Conservation (phyloP, 768 basidiomycete genomes). For the Lenzites betulinus region DNA sequence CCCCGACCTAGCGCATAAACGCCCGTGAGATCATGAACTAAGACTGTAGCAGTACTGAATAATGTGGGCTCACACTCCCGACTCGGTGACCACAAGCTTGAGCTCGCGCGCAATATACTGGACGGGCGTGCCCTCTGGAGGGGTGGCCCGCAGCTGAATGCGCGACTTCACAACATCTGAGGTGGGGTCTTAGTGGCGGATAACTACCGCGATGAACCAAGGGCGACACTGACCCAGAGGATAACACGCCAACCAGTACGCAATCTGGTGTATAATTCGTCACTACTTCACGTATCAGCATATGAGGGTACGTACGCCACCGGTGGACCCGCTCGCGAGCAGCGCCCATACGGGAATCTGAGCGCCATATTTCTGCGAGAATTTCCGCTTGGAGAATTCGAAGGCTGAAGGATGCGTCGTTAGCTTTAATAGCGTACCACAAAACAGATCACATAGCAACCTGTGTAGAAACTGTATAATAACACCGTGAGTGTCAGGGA, state of each 20-base stretch:
- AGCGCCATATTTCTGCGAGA: slow-evolving; percentile 61
- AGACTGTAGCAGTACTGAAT: no score
- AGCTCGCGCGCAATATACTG: slow-evolving; percentile 78
- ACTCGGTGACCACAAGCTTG: slow-evolving; percentile 64
- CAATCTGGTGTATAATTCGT: slow-evolving; percentile 48
- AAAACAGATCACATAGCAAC: no score
- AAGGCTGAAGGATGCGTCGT: slow-evolving; percentile 53
- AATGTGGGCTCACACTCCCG: slow-evolving; percentile 60
- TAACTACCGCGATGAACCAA: not conserved
- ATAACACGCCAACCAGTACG: slow-evolving; percentile 94
- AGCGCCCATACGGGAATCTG: slow-evolving; percentile 84
- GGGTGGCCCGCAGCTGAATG: slow-evolving; percentile 74
- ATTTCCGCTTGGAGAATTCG: slow-evolving; percentile 85
- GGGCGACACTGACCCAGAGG: slow-evolving; percentile 59
- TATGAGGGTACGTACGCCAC: slow-evolving; percentile 57
- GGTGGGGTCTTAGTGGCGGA: not conserved
- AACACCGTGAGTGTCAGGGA: not conserved
- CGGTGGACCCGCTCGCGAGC: slow-evolving; percentile 79
- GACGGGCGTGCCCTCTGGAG: slow-evolving; percentile 72
- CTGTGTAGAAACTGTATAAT: slow-evolving; percentile 63
- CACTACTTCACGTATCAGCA: no score
- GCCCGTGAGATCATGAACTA: not conserved
- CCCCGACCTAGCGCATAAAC: slow-evolving; percentile 47
- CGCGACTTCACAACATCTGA: slow-evolving; percentile 91
- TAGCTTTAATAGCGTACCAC: no score